A percentile compares a stretch with the other conserved stretches of the same genome.
phyloP scores from a whole-genome alignment of 495 filamentous ascomycete species.

The Pyrenopolyporus hunteri region DNA sequence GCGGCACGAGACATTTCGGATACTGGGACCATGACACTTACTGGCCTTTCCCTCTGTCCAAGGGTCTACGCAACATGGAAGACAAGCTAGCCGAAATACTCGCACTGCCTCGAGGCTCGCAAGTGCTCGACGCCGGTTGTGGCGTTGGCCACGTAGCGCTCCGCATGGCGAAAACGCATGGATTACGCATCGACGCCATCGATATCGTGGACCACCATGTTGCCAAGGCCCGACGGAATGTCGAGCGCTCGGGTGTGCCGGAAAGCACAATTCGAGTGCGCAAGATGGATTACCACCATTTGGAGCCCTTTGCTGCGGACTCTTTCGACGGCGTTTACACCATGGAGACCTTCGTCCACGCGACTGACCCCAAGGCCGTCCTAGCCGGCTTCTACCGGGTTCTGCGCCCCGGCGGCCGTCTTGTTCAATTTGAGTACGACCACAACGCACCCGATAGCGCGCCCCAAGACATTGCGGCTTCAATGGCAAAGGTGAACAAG shows the following conservation, averaged over 20 bases:
- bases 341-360: slow-evolving; percentile 66
- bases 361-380: slow-evolving; percentile 55
- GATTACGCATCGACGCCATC: slow-evolving; percentile 53
- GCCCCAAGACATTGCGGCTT: slow-evolving; percentile 40
- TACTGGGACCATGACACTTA: slow-evolving; percentile 54
- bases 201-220: slow-evolving; percentile 61
- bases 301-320: slow-evolving; percentile 44
- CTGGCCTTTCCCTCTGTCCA: slow-evolving; percentile 57
- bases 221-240: slow-evolving; percentile 50
- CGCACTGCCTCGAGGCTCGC: slow-evolving; percentile 43
- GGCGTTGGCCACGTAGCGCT: slow-evolving; percentile 58
- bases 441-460: slow-evolving; percentile 42
- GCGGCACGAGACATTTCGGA: slow-evolving; percentile 59
- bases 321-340: slow-evolving; percentile 63
- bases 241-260: slow-evolving; percentile 46
- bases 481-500: slow-evolving; percentile 47
- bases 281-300: slow-evolving; percentile 61
- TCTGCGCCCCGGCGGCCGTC: slow-evolving; percentile 54
- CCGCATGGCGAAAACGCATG: slow-evolving; percentile 48
- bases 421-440: slow-evolving; percentile 61
- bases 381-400: slow-evolving; percentile 56
- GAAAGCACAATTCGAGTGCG: slow-evolving; percentile 46
- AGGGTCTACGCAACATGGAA: slow-evolving; percentile 55
- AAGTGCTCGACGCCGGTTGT: slow-evolving; percentile 61
- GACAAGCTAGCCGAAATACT: slow-evolving; percentile 52